These are phyloP conservation scores for Blastobotrys peoriensis DNA, from an alignment of 805 yeast genomes.

Conservation along the genomic window DNA sequence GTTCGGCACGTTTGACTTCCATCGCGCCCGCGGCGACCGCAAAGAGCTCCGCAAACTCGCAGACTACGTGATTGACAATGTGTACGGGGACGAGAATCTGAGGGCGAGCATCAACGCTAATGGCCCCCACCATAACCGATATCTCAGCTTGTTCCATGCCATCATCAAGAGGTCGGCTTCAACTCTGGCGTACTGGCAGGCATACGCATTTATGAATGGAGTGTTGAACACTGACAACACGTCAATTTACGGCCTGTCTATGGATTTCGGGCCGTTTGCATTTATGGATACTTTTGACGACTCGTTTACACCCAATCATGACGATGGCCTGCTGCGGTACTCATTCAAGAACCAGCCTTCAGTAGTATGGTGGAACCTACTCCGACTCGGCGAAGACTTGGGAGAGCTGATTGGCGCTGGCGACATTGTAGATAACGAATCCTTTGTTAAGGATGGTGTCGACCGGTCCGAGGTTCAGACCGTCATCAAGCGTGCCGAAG, in stretches of 20 bases:
- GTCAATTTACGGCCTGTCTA: slow-evolving; percentile 76
- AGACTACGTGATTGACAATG: slow-evolving; percentile 65
- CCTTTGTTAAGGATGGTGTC: slow-evolving; percentile 35
- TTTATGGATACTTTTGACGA: slow-evolving; percentile 84
- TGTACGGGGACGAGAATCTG: slow-evolving; percentile 37
- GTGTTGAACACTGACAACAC: slow-evolving; percentile 94
- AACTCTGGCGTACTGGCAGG: slow-evolving; percentile 79
- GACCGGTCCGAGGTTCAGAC: slow-evolving; percentile 41
- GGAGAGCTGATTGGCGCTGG: slow-evolving; percentile 79
- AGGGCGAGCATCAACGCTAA: slow-evolving; percentile 10
- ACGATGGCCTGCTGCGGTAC: slow-evolving; percentile 67
- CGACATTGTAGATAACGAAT: slow-evolving; percentile 40
- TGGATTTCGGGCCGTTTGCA: slow-evolving; percentile 95
- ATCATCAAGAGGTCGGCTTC: slow-evolving; percentile 68
- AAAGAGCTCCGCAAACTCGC: slow-evolving; percentile 55
- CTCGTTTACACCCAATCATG: slow-evolving; percentile 81
- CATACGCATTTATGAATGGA: slow-evolving; percentile 90
- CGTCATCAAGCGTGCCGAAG: slow-evolving; percentile 52
- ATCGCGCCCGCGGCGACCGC: slow-evolving; percentile 66
- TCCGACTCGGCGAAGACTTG: slow-evolving; percentile 75
- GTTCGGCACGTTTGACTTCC: slow-evolving; percentile 81
- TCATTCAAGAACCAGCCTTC: slow-evolving; percentile 80
- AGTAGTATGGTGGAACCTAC: slow-evolving; percentile 89
- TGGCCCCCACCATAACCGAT: slow-evolving; percentile 43
- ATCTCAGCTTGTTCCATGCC: slow-evolving; percentile 67